Conservation (phyloP, 208 protist genomes). For the Blastocrithidia nonstop region DNA sequence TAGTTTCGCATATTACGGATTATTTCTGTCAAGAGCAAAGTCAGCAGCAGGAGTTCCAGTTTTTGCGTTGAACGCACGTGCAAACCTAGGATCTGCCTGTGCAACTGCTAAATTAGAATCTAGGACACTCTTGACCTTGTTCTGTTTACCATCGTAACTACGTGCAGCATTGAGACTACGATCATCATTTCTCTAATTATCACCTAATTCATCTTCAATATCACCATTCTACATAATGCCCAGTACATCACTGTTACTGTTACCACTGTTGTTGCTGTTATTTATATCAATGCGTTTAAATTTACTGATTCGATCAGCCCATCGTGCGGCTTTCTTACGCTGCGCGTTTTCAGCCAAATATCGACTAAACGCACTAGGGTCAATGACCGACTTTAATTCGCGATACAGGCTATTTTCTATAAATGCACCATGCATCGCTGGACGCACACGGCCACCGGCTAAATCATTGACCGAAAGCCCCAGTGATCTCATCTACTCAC, state of each 20-base stretch:
- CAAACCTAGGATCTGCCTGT: constrained; percentile 57
- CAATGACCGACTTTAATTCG: constrained; percentile 66
- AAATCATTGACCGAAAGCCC: constrained; percentile 76
- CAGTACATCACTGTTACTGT: not conserved
- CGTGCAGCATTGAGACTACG: not conserved
- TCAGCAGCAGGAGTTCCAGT: constrained; percentile 17
- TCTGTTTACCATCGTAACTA: too few species aligned
- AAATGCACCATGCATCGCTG: constrained; percentile 97
- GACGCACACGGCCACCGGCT: constrained; percentile 84
- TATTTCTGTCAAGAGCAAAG: constrained; percentile 58
- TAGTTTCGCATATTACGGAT: constrained; percentile 73
- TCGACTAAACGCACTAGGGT: constrained; percentile 85
- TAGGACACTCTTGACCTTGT: not conserved
- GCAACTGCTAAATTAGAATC: constrained; percentile 18
- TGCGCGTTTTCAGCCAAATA: constrained; percentile 43
- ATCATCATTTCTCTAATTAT: constrained; percentile 1
- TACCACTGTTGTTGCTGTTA: too few species aligned
- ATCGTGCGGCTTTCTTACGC: constrained; percentile 38
- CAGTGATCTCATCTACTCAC: constrained; percentile 85
- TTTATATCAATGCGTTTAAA: constrained; percentile 36
- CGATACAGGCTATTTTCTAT: constrained; percentile 89
- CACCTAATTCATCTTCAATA: too few species aligned
- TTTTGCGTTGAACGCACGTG: constrained; percentile 28
- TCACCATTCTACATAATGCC: too few species aligned
- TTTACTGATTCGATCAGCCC: constrained; percentile 70